phyloP scores from a whole-genome alignment of 2,329 filamentous ascomycete genomes.

The Drechslera avenae region DNA sequence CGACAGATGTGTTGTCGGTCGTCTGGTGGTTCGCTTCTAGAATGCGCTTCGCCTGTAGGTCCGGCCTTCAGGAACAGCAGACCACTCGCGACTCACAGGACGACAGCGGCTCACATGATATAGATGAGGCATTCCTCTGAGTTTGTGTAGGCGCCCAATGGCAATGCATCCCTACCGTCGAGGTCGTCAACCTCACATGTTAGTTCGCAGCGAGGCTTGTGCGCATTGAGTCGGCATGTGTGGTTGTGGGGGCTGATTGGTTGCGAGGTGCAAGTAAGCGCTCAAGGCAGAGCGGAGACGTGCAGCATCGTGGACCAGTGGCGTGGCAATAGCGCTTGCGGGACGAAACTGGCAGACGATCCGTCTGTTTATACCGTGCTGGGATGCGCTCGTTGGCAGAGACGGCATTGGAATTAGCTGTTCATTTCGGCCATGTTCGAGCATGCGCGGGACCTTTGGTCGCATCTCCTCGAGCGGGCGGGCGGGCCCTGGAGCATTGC shows the following conservation, averaged over 20 bases:
- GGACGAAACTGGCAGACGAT: constrained; percentile 27
- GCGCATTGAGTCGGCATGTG: constrained; percentile 18
- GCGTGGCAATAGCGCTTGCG: constrained; percentile 38
- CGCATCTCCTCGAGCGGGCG: constrained; percentile 5
- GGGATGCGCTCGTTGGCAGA: constrained; percentile 5
- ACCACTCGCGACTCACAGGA: constrained; percentile 28
- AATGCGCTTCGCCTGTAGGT: constrained; percentile 19
- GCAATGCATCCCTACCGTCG: constrained; percentile 18
- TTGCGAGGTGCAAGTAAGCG: constrained; percentile 25
- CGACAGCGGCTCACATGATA: constrained; percentile 23
- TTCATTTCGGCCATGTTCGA: constrained; percentile 14
- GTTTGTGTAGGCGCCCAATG: constrained; percentile 26
- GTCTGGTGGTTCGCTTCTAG: constrained; percentile 15
- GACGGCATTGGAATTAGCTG: constrained; percentile 4
- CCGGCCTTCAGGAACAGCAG: constrained; percentile 30
- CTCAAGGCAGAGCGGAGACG: constrained; percentile 21
- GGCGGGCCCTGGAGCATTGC: not conserved
- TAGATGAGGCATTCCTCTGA: constrained; percentile 20
- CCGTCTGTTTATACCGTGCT: constrained; percentile 14
- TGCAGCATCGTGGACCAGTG: constrained; percentile 34
- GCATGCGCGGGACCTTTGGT: constrained; percentile 8
- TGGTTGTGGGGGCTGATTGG: constrained; percentile 24
- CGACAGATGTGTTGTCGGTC: constrained; percentile 21
- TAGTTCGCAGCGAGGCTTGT: constrained; percentile 25
- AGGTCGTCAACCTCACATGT: constrained; percentile 26